Evolutionary conservation across 2,329 filamentous ascomycete genomes (phyloP).

Genomic region (Aschersonia sp.): DNA sequence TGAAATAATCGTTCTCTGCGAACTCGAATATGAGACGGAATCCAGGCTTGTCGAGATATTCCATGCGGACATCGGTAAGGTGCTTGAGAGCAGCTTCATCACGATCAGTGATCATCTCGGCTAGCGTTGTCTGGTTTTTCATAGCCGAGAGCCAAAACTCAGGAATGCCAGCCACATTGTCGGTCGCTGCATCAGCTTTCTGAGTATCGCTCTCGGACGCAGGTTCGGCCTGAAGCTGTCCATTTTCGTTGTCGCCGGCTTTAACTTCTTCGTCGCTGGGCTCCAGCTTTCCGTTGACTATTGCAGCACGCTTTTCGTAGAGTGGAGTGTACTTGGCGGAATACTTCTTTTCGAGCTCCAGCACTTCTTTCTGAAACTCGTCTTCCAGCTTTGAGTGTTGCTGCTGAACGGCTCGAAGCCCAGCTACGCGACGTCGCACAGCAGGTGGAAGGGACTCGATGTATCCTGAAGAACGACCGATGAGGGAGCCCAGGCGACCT

Average conservation of each 20-base stretch:
- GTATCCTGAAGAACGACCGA: slow-evolving; percentile 92
- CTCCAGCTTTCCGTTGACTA: slow-evolving; percentile 78
- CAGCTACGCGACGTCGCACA: slow-evolving; percentile 85
- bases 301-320: slow-evolving; percentile 86
- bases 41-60: slow-evolving; percentile 95
- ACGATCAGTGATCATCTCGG: slow-evolving; percentile 96
- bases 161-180: slow-evolving; percentile 64
- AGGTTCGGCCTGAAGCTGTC: slow-evolving; percentile 54
- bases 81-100: slow-evolving; percentile 89
- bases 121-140: slow-evolving; percentile 97
- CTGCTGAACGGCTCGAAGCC: slow-evolving; percentile 95
- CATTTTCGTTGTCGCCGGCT: slow-evolving; percentile 68
- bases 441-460: slow-evolving; percentile 85
- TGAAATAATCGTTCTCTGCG: slow-evolving; percentile 88
- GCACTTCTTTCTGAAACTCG: slow-evolving; percentile 95
- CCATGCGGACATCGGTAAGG: slow-evolving; percentile 90
- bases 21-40: slow-evolving; percentile 99
- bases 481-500: slow-evolving; percentile 82
- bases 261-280: slow-evolving; percentile 78
- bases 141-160: slow-evolving; percentile 99
- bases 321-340: slow-evolving; percentile 97
- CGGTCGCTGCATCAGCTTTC: slow-evolving; percentile 40
- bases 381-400: slow-evolving; percentile 97
- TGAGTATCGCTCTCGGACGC: slow-evolving; percentile 40
- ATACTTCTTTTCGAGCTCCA: slow-evolving; percentile 98